phyloP scores from a whole-genome alignment of 495 filamentous ascomycete genomes.

The Penicillium longicatenatum region DNA sequence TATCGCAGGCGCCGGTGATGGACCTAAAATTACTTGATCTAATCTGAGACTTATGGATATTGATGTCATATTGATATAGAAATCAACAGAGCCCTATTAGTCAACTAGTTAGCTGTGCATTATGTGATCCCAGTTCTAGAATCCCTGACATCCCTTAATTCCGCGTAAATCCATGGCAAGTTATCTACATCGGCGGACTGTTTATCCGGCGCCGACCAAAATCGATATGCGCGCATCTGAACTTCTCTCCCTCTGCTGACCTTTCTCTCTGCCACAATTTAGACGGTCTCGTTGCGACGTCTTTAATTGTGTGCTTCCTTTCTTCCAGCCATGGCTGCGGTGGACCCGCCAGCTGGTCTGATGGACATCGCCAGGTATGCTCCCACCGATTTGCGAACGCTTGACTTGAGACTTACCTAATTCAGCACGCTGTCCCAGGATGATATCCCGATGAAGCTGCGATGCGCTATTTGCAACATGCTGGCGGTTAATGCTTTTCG shows the following conservation, averaged over 20 bases:
- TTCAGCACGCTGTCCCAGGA: slow-evolving; percentile 74
- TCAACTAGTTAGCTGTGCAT: background rate
- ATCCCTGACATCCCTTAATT: background rate
- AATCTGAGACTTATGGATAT: slow-evolving; percentile 45
- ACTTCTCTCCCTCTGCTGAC: background rate
- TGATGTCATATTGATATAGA: background rate
- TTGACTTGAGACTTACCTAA: slow-evolving; percentile 2
- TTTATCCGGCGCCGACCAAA: slow-evolving; percentile 21
- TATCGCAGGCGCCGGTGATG: slow-evolving; percentile 50
- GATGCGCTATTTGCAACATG: slow-evolving; percentile 90
- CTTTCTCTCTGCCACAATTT: background rate
- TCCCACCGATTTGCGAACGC: background rate
- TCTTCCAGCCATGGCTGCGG: slow-evolving; percentile 37
- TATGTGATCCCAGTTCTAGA: background rate
- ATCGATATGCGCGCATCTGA: slow-evolving; percentile 11
- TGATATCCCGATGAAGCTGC: slow-evolving; percentile 90
- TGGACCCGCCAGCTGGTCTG: slow-evolving; percentile 45
- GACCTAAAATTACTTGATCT: slow-evolving; percentile 58
- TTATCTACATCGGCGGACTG: slow-evolving; percentile 20
- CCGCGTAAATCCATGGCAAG: background rate
- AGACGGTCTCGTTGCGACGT: background rate
- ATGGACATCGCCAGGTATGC: slow-evolving; percentile 50
- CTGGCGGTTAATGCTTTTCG: slow-evolving; percentile 89
- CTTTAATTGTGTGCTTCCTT: slow-evolving; percentile 6
- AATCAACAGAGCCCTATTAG: background rate